A percentile compares a stretch with the other conserved stretches of the same genome.
Conservation (phyloP, 345 rosid species). For the Lepidium sativum region DNA sequence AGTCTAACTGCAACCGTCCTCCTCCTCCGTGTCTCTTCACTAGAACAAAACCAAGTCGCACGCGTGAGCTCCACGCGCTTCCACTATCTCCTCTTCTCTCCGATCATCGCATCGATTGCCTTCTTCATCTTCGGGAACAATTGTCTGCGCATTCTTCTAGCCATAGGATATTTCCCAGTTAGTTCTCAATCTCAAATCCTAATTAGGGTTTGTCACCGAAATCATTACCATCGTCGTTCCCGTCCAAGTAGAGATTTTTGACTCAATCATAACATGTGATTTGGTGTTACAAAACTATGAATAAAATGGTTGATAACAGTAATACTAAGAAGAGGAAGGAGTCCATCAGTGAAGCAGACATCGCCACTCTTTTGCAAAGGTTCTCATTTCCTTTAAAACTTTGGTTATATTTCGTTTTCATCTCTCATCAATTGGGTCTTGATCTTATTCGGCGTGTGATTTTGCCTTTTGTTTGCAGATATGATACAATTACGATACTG, state of each 20-base stretch:
- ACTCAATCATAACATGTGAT: conserved; percentile 26
- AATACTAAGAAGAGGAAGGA: conserved; percentile 46
- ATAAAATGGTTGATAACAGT: conserved; percentile 38
- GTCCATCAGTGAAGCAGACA: conserved; percentile 55
- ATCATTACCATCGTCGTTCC: background rate
- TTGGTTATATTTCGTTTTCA: background rate
- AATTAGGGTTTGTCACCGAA: conserved; percentile 19
- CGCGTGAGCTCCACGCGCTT: conserved; percentile 14
- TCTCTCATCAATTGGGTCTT: background rate
- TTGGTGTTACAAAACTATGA: background rate
- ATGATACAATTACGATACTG: conserved; percentile 45
- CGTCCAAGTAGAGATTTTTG: background rate
- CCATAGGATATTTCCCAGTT: background rate
- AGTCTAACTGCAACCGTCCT: background rate
- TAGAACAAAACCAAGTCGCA: background rate
- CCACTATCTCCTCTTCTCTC: background rate
- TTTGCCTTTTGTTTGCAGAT: conserved; percentile 26
- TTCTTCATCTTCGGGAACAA: background rate
- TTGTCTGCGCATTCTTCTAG: background rate
- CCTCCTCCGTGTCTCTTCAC: background rate
- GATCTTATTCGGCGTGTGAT: background rate
- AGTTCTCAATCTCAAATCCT: conserved; percentile 30
- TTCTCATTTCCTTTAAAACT: background rate
- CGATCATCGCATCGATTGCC: background rate
- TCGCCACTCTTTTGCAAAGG: too few species aligned